Conservation (phyloP, 768 basidiomycete species). For the Russula sp. region DNA sequence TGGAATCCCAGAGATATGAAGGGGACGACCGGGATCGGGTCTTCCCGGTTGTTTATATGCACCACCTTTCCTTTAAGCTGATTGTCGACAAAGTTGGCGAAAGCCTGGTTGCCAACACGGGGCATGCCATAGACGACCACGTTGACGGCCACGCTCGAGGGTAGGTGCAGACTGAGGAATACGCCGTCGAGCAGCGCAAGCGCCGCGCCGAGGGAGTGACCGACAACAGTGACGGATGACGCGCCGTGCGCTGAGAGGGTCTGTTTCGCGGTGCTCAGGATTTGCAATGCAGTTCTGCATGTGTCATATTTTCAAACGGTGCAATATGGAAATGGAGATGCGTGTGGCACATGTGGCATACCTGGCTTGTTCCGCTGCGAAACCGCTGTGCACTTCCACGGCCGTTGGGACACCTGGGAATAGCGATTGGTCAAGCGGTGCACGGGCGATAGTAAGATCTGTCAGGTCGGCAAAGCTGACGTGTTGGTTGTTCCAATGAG, state of each 20-base stretch:
- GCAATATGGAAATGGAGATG: background rate
- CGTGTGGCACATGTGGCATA: conserved; percentile 26
- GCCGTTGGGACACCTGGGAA: conserved; percentile 44
- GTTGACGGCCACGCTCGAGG: conserved; percentile 8
- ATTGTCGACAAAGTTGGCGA: conserved; percentile 8
- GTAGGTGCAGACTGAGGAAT: conserved; percentile 25
- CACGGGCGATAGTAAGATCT: conserved; percentile 37
- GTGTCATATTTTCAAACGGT: background rate
- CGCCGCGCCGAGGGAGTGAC: conserved; percentile 25
- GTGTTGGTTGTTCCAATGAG: background rate
- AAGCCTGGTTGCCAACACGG: conserved; percentile 23
- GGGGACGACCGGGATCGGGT: conserved; percentile 35
- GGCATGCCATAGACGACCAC: conserved; percentile 26
- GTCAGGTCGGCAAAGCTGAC: conserved; percentile 36
- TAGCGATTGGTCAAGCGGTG: conserved; percentile 34
- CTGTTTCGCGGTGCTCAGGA: background rate
- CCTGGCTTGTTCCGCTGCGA: conserved; percentile 40
- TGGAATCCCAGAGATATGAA: conserved; percentile 40
- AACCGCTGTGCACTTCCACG: conserved; percentile 45
- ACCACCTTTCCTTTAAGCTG: background rate
- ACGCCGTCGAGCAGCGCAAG: conserved; percentile 28
- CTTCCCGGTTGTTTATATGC: conserved; percentile 21
- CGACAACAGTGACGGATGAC: conserved; percentile 10
- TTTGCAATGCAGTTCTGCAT: background rate
- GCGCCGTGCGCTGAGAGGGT: background rate